Base-by-base conservation (phyloP, 2,329 filamentous ascomycete species). In the Colletotrichum gigasporum region DNA sequence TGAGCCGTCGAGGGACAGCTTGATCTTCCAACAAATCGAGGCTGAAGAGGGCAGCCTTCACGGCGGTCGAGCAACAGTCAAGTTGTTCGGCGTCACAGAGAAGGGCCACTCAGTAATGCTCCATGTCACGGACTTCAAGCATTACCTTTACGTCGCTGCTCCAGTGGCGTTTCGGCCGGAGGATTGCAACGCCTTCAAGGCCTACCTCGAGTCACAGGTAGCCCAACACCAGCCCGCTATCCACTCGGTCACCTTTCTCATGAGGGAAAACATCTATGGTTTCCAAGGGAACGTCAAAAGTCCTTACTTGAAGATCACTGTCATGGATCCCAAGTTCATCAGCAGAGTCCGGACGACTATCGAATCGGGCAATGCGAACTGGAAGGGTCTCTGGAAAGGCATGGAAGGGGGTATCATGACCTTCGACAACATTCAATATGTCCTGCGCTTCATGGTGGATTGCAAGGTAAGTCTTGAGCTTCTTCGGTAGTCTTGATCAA, bases 381-480 rank as follows among this genome's bases (percentile, higher is more conserved):
- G 93, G 86, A 97, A 95, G 76, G 89, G 91, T 4, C 84, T 97
- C 77, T 99, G 96, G 95, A 91, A 89, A 69, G 86, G 82, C 18
- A 82, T 84, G 6, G 84, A 85, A 5, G 87, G 86, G 18, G 91
- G 91, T 18, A 89, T 98, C 68, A 86, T 94, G 76, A 98, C 96
- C 0, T 99, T 95, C 72, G 96, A 99, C 81, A 97, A 91, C 70
- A 94, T 99, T 61, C 93, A 97, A 82, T 99, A 97, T 74, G 88
- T 98, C 24, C 79, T 98, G 69, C 87, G 96, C 53, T 98, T 99
- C 79, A 99, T 99, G 96, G 95, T 99, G 51, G 96, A 99, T 77
- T 96, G 92, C 69, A 91, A 94, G 76, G 90, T 92, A 81, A 70
- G 80, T 54, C 3, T n/a, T 16, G 7, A 26, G 11, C 3, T 8